Evolutionary conservation across 1,139 yeast species (phyloP).

Genomic region (Wickerhamomyces sp.): DNA sequence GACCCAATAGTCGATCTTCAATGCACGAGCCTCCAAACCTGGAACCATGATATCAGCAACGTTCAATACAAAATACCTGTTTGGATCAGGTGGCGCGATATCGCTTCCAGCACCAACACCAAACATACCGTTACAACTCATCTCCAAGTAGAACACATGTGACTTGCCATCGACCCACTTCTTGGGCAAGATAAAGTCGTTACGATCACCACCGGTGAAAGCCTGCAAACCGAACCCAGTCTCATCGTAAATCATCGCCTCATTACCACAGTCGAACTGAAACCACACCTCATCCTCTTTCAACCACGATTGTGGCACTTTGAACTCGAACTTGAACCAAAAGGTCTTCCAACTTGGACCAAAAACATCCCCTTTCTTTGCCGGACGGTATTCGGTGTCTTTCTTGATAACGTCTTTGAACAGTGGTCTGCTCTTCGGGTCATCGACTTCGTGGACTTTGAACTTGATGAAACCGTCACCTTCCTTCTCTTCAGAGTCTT

Average conservation of each 20-base stretch:
- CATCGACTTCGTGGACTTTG: conserved; percentile 29
- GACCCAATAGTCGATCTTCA: conserved; percentile 80
- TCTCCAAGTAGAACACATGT: conserved; percentile 69
- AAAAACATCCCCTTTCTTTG: conserved; percentile 68
- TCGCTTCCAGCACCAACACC: conserved; percentile 67
- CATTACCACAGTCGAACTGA: conserved; percentile 85
- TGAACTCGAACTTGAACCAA: conserved; percentile 74
- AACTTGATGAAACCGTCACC: conserved; percentile 30
- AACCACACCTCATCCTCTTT: conserved; percentile 50
- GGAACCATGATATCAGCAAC: conserved; percentile 80
- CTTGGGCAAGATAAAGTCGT: conserved; percentile 63
- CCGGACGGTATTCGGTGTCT: conserved; percentile 38
- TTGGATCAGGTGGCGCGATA: conserved; percentile 63
- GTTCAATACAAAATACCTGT: conserved; percentile 61
- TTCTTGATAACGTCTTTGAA: conserved; percentile 61
- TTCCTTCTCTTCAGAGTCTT: conserved; percentile 24
- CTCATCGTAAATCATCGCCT: conserved; percentile 70
- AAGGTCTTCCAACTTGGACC: conserved; percentile 98
- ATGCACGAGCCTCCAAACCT: conserved; percentile 70
- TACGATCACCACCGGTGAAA: conserved; percentile 82
- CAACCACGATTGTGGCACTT: conserved; percentile 59
- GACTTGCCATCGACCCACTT: conserved; percentile 34
- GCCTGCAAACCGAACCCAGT: conserved; percentile 76
- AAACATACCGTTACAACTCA: conserved; percentile 93
- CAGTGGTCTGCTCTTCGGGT: conserved; percentile 52